phyloP scores from a whole-genome alignment of 768 basidiomycete species.

The Dendrothele bispora region DNA sequence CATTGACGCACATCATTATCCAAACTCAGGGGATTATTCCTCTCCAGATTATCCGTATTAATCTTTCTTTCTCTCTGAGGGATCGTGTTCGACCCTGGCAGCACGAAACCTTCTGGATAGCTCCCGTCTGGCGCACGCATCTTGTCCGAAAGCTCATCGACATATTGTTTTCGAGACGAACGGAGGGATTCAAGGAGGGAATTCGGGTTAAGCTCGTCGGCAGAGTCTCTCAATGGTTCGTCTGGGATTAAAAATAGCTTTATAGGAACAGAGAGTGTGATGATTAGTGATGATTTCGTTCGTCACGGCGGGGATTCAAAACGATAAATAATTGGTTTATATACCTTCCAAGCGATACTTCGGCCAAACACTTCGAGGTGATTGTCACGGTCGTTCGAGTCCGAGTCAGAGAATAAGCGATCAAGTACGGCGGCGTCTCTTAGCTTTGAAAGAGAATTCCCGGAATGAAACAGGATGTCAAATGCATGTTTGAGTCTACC shows the following conservation, averaged over 20 bases:
- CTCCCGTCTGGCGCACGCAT: constrained; percentile 86
- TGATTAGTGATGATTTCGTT: constrained; percentile 10
- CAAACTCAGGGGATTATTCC: constrained; percentile 80
- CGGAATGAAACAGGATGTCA: constrained; percentile 49
- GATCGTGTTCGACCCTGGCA: constrained; percentile 48
- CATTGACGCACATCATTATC: constrained; percentile 60
- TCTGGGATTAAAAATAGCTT: constrained; percentile 72
- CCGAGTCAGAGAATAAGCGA: constrained; percentile 48
- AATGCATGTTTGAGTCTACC: constrained; percentile 48
- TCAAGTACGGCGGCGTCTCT: constrained; percentile 66
- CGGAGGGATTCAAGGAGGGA: constrained; percentile 44
- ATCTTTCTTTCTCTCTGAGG: constrained; percentile 30
- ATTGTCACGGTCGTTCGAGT: too few relatives aligned
- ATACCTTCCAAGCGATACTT: constrained; percentile 85
- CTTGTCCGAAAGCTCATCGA: constrained; percentile 58
- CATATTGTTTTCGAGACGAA: constrained; percentile 55
- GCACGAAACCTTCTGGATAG: constrained; percentile 65
- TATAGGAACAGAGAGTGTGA: constrained; percentile 19
- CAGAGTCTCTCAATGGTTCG: constrained; percentile 60
- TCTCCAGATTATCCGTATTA: constrained; percentile 50
- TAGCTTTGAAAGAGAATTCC: constrained; percentile 57
- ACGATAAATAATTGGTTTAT: constrained; percentile 3
- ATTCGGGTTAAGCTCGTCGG: constrained; percentile 33
- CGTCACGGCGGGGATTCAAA: too few relatives aligned
- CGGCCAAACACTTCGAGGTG: constrained; percentile 62